Percentiles rank a stretch among this genome's conserved stretches.
phyloP scores from a whole-genome alignment of 1,139 yeast genomes.

The Diutina neorugosa region DNA sequence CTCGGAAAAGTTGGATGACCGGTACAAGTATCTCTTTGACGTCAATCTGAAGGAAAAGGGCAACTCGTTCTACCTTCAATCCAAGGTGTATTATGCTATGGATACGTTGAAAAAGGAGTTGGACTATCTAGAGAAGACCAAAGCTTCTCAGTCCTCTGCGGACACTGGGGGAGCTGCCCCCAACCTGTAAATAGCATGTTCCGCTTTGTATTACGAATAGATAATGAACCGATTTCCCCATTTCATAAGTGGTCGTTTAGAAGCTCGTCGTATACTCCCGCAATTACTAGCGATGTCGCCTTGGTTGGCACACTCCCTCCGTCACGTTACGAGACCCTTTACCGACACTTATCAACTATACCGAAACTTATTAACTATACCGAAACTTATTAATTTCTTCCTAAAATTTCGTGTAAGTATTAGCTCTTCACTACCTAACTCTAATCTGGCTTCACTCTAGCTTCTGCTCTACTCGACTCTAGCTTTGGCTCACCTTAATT shows the following conservation, averaged over 20 bases:
- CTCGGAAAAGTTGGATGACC: constrained; percentile 54
- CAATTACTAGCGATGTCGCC: too few species aligned
- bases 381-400: too few species aligned
- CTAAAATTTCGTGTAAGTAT: too few species aligned
- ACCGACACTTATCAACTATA: background rate
- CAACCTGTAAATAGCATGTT: background rate
- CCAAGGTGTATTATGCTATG: constrained; percentile 72
- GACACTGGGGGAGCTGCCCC: constrained; percentile 10
- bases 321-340: too few species aligned
- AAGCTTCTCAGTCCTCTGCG: constrained; percentile 10
- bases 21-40: constrained; percentile 74
- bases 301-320: background rate
- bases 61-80: constrained; percentile 84
- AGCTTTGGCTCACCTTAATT: too few species aligned
- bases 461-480: too few species aligned
- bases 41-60: constrained; percentile 90
- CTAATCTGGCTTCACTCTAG: too few species aligned
- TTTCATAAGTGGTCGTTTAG: background rate
- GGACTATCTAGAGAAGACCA: constrained; percentile 28
- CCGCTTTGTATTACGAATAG: background rate
- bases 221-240: background rate
- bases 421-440: background rate
- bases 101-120: constrained; percentile 34
- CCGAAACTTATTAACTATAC: too few species aligned
- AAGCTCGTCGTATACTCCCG: background rate